A percentile compares a stretch with the other conserved stretches of the same genome.
Evolutionary conservation across 805 yeast genomes (phyloP).

Genomic region (Candida insectorum): DNA sequence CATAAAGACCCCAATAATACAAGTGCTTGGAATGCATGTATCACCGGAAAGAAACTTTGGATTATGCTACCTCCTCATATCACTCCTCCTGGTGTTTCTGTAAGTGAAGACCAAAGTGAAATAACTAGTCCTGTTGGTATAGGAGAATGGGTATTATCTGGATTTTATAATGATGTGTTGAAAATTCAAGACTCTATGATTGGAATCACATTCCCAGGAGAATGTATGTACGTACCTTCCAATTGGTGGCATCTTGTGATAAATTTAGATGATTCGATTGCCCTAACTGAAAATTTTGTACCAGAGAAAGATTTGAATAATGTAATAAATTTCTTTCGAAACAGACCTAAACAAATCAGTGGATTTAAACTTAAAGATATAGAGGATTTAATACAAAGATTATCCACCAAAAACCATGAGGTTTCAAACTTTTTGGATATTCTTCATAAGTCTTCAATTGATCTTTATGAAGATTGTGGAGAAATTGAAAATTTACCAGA

Average conservation of each 20-base stretch:
- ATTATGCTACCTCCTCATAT: constrained; percentile 77
- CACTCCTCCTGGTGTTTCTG: constrained; percentile 82
- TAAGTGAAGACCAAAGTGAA: constrained; percentile 74
- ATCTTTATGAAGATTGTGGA: constrained; percentile 58
- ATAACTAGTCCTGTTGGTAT: constrained; percentile 90
- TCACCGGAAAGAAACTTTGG: constrained; percentile 80
- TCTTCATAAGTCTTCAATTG: constrained; percentile 6
- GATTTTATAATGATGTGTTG: constrained; percentile 70
- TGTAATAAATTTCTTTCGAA: constrained; percentile 64
- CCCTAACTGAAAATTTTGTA: constrained; percentile 86
- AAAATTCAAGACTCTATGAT: constrained; percentile 57
- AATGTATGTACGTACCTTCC: constrained; percentile 86
- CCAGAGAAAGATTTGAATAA: constrained; percentile 59
- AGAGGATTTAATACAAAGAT: constrained; percentile 26
- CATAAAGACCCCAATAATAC: constrained; percentile 93
- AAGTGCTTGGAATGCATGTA: constrained; percentile 83
- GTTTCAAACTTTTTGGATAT: constrained; percentile 1
- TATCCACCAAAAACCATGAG: constrained; percentile 2
- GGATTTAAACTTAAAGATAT: constrained; percentile 69
- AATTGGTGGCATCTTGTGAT: constrained; percentile 98
- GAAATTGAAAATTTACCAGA: constrained; percentile 40
- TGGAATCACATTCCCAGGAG: constrained; percentile 77
- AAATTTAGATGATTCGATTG: constrained; percentile 79
- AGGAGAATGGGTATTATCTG: constrained; percentile 87
- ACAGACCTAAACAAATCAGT: constrained; percentile 67